Conservation (phyloP, 1,284 basidiomycete genomes). For the Marasmius sp. region DNA sequence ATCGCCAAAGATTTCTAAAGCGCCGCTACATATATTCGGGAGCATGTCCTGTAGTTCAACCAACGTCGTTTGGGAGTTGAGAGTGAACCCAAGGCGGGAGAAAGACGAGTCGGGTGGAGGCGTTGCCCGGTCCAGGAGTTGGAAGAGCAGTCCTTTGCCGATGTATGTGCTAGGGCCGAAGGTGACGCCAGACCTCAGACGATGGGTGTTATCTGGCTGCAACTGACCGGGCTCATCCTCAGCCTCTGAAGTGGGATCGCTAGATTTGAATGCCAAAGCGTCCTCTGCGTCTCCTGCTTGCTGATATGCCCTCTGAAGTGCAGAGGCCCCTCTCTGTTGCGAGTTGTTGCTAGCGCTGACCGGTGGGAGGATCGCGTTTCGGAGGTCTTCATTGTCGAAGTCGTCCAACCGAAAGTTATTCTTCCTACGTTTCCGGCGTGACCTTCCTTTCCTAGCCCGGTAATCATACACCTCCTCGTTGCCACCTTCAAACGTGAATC, state of each 20-base stretch:
- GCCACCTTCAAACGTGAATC: not conserved
- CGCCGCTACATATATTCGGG: conserved; percentile 41
- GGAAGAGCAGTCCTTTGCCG: conserved; percentile 55
- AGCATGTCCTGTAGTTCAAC: conserved; percentile 39
- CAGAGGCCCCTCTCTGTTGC: not conserved
- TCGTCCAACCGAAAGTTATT: not conserved
- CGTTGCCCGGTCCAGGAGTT: conserved; percentile 39
- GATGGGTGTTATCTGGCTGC: conserved; percentile 39
- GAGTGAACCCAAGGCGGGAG: conserved; percentile 35
- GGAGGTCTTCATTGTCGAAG: not conserved
- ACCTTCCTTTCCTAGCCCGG: not conserved
- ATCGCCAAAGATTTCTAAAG: conserved; percentile 36
- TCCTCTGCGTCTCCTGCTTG: not conserved
- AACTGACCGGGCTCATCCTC: not conserved
- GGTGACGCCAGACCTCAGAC: conserved; percentile 49
- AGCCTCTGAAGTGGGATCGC: not conserved
- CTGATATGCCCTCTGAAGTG: not conserved
- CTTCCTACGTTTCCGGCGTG: not conserved
- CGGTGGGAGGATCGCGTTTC: not conserved
- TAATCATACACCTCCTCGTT: not conserved
- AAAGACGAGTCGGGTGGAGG: not conserved
- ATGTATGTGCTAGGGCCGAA: conserved; percentile 53
- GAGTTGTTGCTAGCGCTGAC: not conserved
- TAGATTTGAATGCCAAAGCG: not conserved
- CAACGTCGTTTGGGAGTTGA: conserved; percentile 40